Percentiles rank a stretch among this genome's conserved stretches.
Evolutionary conservation across 2,329 filamentous ascomycete species (phyloP).

Genomic region (Fusarium sp.): DNA sequence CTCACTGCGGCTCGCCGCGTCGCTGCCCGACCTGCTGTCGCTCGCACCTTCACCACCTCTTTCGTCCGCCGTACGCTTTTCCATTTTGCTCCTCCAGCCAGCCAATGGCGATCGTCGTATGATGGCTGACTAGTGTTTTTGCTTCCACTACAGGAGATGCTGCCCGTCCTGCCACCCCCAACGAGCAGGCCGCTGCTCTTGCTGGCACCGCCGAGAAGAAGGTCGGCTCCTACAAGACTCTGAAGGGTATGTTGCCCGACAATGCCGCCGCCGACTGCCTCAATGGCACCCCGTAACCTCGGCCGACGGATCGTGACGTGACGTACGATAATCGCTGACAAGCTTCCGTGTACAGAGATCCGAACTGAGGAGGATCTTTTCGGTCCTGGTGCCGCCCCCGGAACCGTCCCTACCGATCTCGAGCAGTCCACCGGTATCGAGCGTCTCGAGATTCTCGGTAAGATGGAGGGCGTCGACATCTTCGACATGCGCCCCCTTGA

Average conservation of each 20-base stretch:
- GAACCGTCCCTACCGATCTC: slow-evolving; percentile 90
- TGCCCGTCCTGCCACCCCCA: slow-evolving; percentile 48
- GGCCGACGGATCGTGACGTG: slow-evolving; percentile 30
- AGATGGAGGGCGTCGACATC: slow-evolving; percentile 97
- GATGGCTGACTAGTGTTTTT: slow-evolving; percentile 42
- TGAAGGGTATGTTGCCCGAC: slow-evolving; percentile 54
- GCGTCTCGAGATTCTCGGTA: slow-evolving; percentile 97
- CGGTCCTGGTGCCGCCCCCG: slow-evolving; percentile 80
- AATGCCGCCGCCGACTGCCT: slow-evolving; percentile 22
- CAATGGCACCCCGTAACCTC: slow-evolving; percentile 34
- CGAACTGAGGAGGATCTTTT: slow-evolving; percentile 82
- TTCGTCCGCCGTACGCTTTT: slow-evolving; percentile 64
- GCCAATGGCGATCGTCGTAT: slow-evolving; percentile 44
- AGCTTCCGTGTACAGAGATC: slow-evolving; percentile 70
- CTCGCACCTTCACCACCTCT: slow-evolving; percentile 68
- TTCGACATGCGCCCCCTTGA: slow-evolving; percentile 99
- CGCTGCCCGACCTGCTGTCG: slow-evolving; percentile 61
- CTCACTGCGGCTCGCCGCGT: slow-evolving; percentile 66
- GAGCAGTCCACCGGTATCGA: slow-evolving; percentile 97
- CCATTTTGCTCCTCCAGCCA: slow-evolving; percentile 34
- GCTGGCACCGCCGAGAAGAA: slow-evolving; percentile 54
- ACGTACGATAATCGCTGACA: slow-evolving; percentile 33
- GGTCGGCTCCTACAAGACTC: slow-evolving; percentile 55
- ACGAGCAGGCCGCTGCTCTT: slow-evolving; percentile 48
- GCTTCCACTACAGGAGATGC: slow-evolving; percentile 46